phyloP scores from a whole-genome alignment of 2,329 filamentous ascomycete species.

The Monosporascus sp. region DNA sequence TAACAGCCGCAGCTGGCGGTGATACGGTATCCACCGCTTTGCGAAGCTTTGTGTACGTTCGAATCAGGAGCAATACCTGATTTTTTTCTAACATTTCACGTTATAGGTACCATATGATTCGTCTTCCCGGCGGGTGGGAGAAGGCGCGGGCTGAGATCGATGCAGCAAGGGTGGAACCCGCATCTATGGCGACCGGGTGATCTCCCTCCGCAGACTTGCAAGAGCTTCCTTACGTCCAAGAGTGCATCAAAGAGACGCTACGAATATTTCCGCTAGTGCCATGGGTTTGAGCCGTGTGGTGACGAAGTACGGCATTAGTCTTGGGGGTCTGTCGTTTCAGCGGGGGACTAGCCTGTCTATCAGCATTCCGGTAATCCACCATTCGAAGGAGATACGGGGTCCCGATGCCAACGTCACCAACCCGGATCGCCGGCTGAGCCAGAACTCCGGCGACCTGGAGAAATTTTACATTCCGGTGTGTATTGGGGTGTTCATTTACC shows the following conservation, averaged over 20 bases:
- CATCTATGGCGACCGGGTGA: constrained; percentile 3
- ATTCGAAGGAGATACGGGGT: too few species aligned
- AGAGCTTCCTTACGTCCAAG: constrained; percentile 20
- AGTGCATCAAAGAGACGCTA: constrained; percentile 22
- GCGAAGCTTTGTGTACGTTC: constrained; percentile 2
- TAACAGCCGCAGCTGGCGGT: constrained; percentile 1
- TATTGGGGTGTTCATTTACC: too few species aligned
- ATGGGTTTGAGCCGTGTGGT: constrained; percentile 5
- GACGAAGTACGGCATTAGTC: constrained; percentile 11
- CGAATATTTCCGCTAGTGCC: constrained; percentile 12
- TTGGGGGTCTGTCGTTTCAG: constrained; percentile 16
- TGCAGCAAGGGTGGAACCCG: not conserved
- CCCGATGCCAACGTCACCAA: too few species aligned
- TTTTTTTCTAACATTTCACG: too few species aligned
- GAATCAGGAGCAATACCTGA: too few species aligned
- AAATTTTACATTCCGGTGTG: too few species aligned
- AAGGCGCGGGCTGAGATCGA: constrained; percentile 11
- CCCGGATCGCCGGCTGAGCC: too few species aligned
- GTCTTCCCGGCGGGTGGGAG: constrained; percentile 3
- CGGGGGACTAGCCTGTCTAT: constrained; percentile 7
- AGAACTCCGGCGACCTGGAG: too few species aligned
- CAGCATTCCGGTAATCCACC: too few species aligned
- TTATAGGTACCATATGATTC: constrained; percentile 5
- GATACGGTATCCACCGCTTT: constrained; percentile 7
- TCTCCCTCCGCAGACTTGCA: constrained; percentile 13